phyloP scores from a whole-genome alignment of 129 eudicot species.

The Daucus carota region DH1_v3.0 NC_030384.2:40052501-40053000 shows the following conservation, averaged over 20 bases:
- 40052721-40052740: slow-evolving; percentile 91
- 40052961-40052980: not conserved
- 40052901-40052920: not conserved
- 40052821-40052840: not conserved
- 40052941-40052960: not conserved
- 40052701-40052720: slow-evolving; percentile 96
- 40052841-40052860: not conserved
- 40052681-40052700: slow-evolving; percentile 49
- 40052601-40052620: not conserved
- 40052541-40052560: not conserved
- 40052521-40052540: slow-evolving; percentile 97
- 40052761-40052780: slow-evolving; percentile 83
- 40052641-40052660: not conserved
- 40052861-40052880: not conserved
- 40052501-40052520: slow-evolving; percentile 98
- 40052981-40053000: not conserved
- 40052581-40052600: not conserved
- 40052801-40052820: not conserved
- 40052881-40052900: not conserved
- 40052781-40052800: not conserved
- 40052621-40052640: not conserved
- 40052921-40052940: not conserved
- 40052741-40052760: slow-evolving; percentile 97
- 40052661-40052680: slow-evolving; percentile 13
- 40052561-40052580: not conserved